Evolutionary conservation across 2,329 filamentous ascomycete species (phyloP), one percentile per base, ranked within the genome.

Genomic region (Ophiostoma piceae): DNA sequence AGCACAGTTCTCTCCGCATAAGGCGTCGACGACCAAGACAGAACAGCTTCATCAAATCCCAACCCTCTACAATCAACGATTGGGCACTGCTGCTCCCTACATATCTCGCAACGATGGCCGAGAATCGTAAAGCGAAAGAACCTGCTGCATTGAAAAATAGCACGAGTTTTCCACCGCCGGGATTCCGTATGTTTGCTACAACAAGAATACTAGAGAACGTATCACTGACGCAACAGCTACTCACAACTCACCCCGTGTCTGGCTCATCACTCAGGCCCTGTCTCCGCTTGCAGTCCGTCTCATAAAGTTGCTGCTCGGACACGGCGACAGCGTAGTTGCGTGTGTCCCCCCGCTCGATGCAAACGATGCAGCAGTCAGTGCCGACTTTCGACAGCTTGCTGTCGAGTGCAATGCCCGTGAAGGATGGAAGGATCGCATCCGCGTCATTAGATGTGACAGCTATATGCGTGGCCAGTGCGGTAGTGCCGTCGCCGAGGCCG

Each of bases 321-420:
- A 97, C 79, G 94, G 95, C 67, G 95, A 98, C 79, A 94, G 90
- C 77, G 90, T 96, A 66, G 90, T 94, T 66, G 91, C 92, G 5
- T 95, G 94, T 69, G 84, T 97, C 43, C 88, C 91, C 66, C 90
- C 92, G 2, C 82, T 85, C 67, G 92, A 95, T 79, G 89, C 94
- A 73, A 91, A 94, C 75, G 86, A 94, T 78, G 89, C 90, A 54
- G 85, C 86, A 66, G 88, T 92, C 73, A 91, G 89, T 77, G 84
- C 88, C 75, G 92, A 94, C 78, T 96, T 96, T 79, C 88, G 91
- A 70, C 87, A 88, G 73, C 90, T 97, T 73, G 84, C 96, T 70
- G 87, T 89, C 72, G 87, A 89, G 78, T 89, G 87, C 76, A 88
- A 87, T 77, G 47, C 35, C 75, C 85, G 88, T 65, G 88, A 92